Conservation (phyloP, 495 filamentous ascomycete species). For the Podospora didyma region DNA sequence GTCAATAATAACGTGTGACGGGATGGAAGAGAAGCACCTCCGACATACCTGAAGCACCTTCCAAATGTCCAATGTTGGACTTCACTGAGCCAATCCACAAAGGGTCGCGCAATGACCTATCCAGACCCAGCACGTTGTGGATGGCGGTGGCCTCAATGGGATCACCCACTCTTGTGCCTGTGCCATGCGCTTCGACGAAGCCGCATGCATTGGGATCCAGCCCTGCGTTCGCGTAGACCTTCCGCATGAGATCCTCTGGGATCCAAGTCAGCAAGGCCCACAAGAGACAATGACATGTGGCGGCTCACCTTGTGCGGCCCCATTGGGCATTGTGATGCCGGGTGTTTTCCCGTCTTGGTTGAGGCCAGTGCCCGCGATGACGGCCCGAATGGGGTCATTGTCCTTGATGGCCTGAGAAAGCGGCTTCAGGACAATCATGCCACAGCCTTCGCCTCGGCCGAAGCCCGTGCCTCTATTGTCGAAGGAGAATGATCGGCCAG, state of each 20-base stretch:
- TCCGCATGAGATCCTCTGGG: constrained; percentile 40
- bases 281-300: neutral
- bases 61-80: constrained; percentile 55
- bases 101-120: constrained; percentile 24
- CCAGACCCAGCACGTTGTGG: constrained; percentile 31
- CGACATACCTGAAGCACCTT: constrained; percentile 41
- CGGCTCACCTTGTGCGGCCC: constrained; percentile 49
- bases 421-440: constrained; percentile 56
- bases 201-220: constrained; percentile 37
- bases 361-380: constrained; percentile 55
- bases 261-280: constrained; percentile 12
- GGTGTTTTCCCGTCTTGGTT: constrained; percentile 60
- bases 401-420: constrained; percentile 54
- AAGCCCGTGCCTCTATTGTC: constrained; percentile 62
- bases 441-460: constrained; percentile 60
- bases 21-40: no score
- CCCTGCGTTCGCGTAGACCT: constrained; percentile 40
- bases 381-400: constrained; percentile 55
- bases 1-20: neutral
- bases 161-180: constrained; percentile 51
- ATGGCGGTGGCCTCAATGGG: constrained; percentile 44
- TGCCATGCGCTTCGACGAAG: constrained; percentile 51
- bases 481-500: constrained; percentile 57
- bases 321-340: constrained; percentile 56
- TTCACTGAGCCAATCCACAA: constrained; percentile 55